A percentile compares a stretch with the other conserved stretches of the same genome.
Evolutionary conservation across 495 filamentous ascomycete species (phyloP).

Genomic region (Aspergillus sclerotiicarbonarius): DNA sequence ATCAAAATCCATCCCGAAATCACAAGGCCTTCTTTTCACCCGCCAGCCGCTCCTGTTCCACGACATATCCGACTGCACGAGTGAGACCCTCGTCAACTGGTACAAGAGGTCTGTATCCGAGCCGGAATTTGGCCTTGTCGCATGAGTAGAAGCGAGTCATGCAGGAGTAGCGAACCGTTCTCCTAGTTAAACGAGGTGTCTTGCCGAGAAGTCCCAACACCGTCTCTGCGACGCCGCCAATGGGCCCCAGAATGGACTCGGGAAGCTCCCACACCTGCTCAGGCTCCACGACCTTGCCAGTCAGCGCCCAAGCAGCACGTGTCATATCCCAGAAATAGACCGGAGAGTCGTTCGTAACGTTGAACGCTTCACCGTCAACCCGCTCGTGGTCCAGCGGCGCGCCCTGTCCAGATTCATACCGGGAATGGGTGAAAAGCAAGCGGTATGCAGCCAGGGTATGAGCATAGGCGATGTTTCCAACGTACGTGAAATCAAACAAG

Average conservation of each 20-base stretch:
- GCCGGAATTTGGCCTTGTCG: slow-evolving; percentile 73
- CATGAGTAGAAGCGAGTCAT: slow-evolving; percentile 87
- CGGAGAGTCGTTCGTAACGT: slow-evolving; percentile 90
- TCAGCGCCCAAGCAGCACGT: slow-evolving; percentile 73
- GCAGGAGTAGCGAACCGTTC: slow-evolving; percentile 69
- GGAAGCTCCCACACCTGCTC: slow-evolving; percentile 68
- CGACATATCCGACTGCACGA: slow-evolving; percentile 63
- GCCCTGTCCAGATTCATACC: slow-evolving; percentile 51
- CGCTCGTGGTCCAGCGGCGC: slow-evolving; percentile 69
- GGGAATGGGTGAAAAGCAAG: slow-evolving; percentile 58
- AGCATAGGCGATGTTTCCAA: slow-evolving; percentile 51
- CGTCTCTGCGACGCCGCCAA: slow-evolving; percentile 70
- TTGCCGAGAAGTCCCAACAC: slow-evolving; percentile 65
- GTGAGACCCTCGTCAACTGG: slow-evolving; percentile 70
- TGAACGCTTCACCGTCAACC: slow-evolving; percentile 92
- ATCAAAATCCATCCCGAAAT: slow-evolving; percentile 4
- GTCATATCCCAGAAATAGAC: slow-evolving; percentile 97
- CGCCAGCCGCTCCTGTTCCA: slow-evolving; percentile 47
- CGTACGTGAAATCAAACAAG: slow-evolving; percentile 58
- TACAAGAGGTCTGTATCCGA: slow-evolving; percentile 76
- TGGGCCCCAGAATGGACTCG: slow-evolving; percentile 56
- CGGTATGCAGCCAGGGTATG: slow-evolving; percentile 58
- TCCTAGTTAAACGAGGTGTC: slow-evolving; percentile 70
- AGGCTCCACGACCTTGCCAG: slow-evolving; percentile 61
- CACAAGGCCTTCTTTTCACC: slow-evolving; percentile 47